Base-by-base conservation (phyloP, 148 eudicot species). In the Fallopia convolvulus region DNA sequence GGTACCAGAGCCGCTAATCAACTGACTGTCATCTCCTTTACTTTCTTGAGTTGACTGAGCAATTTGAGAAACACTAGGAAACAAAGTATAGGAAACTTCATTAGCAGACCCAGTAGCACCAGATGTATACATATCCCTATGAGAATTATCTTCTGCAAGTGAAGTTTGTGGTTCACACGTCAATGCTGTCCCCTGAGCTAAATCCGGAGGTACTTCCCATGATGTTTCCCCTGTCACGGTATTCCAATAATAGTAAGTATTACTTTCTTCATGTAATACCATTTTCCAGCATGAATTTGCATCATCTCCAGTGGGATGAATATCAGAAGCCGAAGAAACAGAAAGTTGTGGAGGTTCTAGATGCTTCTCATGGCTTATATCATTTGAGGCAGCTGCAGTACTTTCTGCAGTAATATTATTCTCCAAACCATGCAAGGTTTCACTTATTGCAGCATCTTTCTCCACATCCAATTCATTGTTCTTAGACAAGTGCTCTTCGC, bases 221-320 rank as follows among this genome's bases (percentile, higher is more conserved):
- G 97, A 95, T 26, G 99, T 95, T 86, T 95, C 97, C 55, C 99
- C 99, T 26, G 97, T 88, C 58, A 65, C 79, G 48, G 85, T 88
- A 80, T 95, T 95, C 99, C 99, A 95, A 78, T 92, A 95, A 77
- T 95, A 95, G 82, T 92, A 88, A 49, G 81, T 89, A 79, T 88
- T 86, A 78, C 94, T 95, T 82, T 95, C 97, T 86, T 95, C 97
- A 85, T 95, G 97, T 77, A 92, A 70, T 76, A 95, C 99, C 87
- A 95, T 82, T 84, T 88, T 92, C 99, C 99, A 95, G 79, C 86
- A 80, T 48, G 86, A 84, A 79, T 42, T 80, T 55, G 53, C 81
- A 65, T 81, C 72, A 66, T 68, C 85, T 72, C 56, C 89, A 41
- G 68, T 63, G 72, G 74, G 63, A 56, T 80, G 88, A 5, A 68